Conservation (phyloP, 2,329 filamentous ascomycete species). For the Cladorrhinum sp. region DNA sequence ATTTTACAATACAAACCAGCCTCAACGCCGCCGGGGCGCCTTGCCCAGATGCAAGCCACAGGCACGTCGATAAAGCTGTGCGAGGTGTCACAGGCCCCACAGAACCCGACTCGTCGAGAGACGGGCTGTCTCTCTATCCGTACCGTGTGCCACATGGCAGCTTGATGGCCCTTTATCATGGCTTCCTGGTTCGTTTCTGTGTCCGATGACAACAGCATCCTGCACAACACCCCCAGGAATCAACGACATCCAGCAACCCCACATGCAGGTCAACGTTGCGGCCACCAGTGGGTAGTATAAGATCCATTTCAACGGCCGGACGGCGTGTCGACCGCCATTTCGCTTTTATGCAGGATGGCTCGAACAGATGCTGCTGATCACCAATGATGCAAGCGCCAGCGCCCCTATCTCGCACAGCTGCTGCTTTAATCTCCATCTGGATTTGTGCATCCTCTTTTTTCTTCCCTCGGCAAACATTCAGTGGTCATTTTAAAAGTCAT, state of each 20-base stretch:
- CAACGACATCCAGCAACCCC: constrained; percentile 5
- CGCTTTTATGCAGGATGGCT: neutral
- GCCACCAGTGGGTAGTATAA: neutral
- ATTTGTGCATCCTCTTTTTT: neutral
- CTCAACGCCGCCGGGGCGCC: constrained; percentile 3
- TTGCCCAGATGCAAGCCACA: constrained; percentile 9
- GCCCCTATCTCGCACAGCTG: neutral
- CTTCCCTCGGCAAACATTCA: neutral
- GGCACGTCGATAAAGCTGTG: constrained; percentile 12
- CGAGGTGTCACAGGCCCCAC: constrained; percentile 11
- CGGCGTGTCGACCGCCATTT: neutral
- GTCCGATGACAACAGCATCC: neutral
- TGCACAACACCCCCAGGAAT: neutral
- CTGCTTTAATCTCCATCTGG: neutral
- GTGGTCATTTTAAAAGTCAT: neutral
- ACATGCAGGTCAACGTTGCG: neutral
- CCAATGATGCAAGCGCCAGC: neutral
- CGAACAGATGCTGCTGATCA: neutral
- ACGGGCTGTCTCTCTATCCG: constrained; percentile 1
- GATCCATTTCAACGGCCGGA: neutral
- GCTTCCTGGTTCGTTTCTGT: neutral
- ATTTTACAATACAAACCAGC: neutral
- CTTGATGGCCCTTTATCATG: constrained; percentile 6
- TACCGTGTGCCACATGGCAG: constrained; percentile 18
- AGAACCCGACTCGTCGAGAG: constrained; percentile 10